These are phyloP conservation scores for Patellifolia procumbens DNA, from an alignment of 179 eudicot species.

Conservation along the genomic window DNA sequence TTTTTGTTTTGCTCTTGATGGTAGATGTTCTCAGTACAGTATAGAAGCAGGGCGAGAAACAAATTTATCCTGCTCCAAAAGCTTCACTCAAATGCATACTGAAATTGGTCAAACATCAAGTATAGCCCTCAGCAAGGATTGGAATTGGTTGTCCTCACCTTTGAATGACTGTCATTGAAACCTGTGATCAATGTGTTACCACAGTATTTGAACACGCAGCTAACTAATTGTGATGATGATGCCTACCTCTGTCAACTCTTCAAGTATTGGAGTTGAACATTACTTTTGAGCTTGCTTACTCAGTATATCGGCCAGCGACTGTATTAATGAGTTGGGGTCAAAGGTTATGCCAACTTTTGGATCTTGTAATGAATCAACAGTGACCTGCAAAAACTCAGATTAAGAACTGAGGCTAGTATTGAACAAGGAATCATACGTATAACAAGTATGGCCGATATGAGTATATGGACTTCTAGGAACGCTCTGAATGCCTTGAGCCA, in stretches of 20 bases:
- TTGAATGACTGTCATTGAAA: not conserved
- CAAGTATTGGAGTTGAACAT: not conserved
- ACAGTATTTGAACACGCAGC: conserved; percentile 1
- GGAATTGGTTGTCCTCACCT: not conserved
- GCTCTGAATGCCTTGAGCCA: not conserved
- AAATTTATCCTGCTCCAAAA: not conserved
- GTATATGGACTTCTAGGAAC: not conserved
- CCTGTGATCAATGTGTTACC: not conserved
- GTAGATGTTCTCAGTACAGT: not conserved
- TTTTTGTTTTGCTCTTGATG: too few relatives aligned
- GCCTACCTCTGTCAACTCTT: not conserved
- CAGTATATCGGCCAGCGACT: conserved; percentile 63
- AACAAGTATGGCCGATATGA: too few relatives aligned
- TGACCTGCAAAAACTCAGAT: conserved; percentile 47
- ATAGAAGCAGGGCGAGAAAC: not conserved
- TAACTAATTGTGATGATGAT: not conserved
- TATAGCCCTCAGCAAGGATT: not conserved
- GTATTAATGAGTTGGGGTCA: conserved; percentile 71
- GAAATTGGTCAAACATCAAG: not conserved
- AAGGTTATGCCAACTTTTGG: conserved; percentile 70
- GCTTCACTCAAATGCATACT: not conserved
- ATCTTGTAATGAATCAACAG: conserved; percentile 70
- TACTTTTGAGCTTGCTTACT: conserved; percentile 23
- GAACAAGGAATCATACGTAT: not conserved
- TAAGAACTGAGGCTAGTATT: not conserved